Percentiles rank a stretch among this genome's conserved stretches.
Evolutionary conservation across 306 rosid species (phyloP).

Genomic region (Pueraria montana): DNA sequence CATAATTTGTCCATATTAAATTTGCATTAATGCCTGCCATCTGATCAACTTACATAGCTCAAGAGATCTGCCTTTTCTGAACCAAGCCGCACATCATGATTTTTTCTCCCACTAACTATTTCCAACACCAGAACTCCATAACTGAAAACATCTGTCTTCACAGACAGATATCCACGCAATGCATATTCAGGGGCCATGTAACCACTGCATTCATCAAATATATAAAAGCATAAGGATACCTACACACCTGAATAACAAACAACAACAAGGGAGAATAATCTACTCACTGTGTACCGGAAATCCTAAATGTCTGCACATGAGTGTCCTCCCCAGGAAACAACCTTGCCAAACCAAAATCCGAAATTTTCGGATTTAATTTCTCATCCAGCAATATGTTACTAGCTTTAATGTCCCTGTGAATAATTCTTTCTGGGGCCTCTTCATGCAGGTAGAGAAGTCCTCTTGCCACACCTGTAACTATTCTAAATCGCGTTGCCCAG

Average conservation of each 20-base stretch:
- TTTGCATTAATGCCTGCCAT: background rate
- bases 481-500: slow-evolving; percentile 73
- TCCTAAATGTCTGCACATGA: slow-evolving; percentile 81
- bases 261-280: slow-evolving; percentile 47
- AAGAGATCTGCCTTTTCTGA: slow-evolving; percentile 78
- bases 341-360: slow-evolving; percentile 93
- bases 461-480: slow-evolving; percentile 73
- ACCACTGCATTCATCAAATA: slow-evolving; percentile 67
- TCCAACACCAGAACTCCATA: slow-evolving; percentile 84
- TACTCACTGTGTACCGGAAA: slow-evolving; percentile 95
- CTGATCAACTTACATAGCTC: slow-evolving; percentile 69
- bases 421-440: slow-evolving; percentile 87
- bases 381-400: slow-evolving; percentile 87
- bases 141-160: slow-evolving; percentile 92
- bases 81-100: slow-evolving; percentile 59
- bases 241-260: slow-evolving; percentile 30
- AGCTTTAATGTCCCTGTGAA: slow-evolving; percentile 94
- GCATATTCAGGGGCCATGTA: slow-evolving; percentile 98
- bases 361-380: slow-evolving; percentile 79
- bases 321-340: slow-evolving; percentile 96
- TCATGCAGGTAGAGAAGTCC: slow-evolving; percentile 91
- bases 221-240: slow-evolving; percentile 21
- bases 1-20: background rate
- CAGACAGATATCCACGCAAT: slow-evolving; percentile 83
- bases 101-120: slow-evolving; percentile 89